Base-by-base conservation (phyloP, 1,139 yeast genomes). In the Yamadazyma dendronema region DNA sequence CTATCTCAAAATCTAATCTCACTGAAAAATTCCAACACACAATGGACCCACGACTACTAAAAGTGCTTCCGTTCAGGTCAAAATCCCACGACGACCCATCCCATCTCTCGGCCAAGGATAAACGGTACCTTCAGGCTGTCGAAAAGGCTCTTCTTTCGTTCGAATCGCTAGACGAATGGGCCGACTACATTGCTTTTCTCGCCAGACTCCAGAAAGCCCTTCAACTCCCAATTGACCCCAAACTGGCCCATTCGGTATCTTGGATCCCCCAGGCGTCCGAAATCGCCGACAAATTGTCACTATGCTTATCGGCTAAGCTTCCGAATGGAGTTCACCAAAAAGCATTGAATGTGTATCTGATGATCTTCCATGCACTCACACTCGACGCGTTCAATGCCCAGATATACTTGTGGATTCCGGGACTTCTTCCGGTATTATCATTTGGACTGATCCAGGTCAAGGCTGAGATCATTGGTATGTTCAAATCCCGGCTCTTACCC, bases 321-420 rank as follows among this genome's bases (percentile, higher is more conserved):
- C 98, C 98, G 0, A 86, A 95, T 38, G 98, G 98, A 5, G 98
- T 94, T 1, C 98, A 94, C 56, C 87, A 84, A 49, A 90, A 88
- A 57, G 74, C 97, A 0, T 63, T 92, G 31, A 88, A 82, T 43
- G 77, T 90, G 0, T 92, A 90, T 56, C 79, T 77, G 28, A 65
- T 71, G 37, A 77, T 90, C 3, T 87, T 92, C 60, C 72, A 71
- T 28, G 72, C 79, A 17, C 62, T 90, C 21, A 78, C 84, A 0
- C 49, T 56, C 0, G 76, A 72, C 2, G 56, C 72, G 1, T 60
- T 84, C 33, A 77, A 82, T 34, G 47, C 62, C 4, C 75, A 76
- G 36, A 62, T 81, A 10, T 67, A 72, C 25, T 60, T 84, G 2
- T 92, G 98, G 97, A 67, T 90, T 2, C 96, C 97, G 0, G 97